phyloP scores from a whole-genome alignment of 2,329 filamentous ascomycete species.

The Diaporthe aspalathi region DNA sequence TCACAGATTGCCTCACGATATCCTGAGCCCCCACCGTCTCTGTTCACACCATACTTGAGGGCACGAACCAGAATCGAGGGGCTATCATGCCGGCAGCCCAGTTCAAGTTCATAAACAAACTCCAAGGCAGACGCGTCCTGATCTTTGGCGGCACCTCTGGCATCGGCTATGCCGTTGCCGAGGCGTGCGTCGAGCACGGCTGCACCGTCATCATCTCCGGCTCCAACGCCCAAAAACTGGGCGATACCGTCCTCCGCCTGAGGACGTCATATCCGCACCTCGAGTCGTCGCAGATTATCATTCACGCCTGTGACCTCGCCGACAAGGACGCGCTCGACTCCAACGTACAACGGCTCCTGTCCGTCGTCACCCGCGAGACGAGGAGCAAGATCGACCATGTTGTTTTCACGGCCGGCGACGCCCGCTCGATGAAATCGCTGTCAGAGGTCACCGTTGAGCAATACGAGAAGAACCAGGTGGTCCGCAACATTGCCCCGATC shows the following conservation, averaged over 20 bases:
- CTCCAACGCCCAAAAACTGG: conserved; percentile 51
- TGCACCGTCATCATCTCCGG: conserved; percentile 60
- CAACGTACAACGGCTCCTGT: conserved; percentile 51
- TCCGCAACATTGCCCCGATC: conserved; percentile 8
- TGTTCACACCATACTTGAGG: neutral
- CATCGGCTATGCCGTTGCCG: conserved; percentile 63
- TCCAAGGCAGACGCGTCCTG: conserved; percentile 57
- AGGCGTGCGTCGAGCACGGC: conserved; percentile 61
- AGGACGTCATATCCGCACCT: conserved; percentile 6
- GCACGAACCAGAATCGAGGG: neutral
- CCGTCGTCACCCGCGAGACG: conserved; percentile 40
- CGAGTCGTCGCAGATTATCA: neutral
- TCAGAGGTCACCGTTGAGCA: conserved; percentile 11
- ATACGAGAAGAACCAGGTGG: conserved; percentile 22
- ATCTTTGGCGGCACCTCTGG: conserved; percentile 64
- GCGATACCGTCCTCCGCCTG: conserved; percentile 47
- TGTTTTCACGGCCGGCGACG: conserved; percentile 61
- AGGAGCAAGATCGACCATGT: conserved; percentile 59
- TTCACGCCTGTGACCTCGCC: conserved; percentile 5
- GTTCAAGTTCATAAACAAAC: conserved; percentile 48
- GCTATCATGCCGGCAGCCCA: conserved; percentile 1
- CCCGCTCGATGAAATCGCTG: neutral
- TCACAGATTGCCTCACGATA: neutral
- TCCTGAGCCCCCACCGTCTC: neutral
- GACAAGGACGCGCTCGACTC: conserved; percentile 5